Conservation (phyloP, 2,329 filamentous ascomycete species). For the Graphilbum fragrans region DNA sequence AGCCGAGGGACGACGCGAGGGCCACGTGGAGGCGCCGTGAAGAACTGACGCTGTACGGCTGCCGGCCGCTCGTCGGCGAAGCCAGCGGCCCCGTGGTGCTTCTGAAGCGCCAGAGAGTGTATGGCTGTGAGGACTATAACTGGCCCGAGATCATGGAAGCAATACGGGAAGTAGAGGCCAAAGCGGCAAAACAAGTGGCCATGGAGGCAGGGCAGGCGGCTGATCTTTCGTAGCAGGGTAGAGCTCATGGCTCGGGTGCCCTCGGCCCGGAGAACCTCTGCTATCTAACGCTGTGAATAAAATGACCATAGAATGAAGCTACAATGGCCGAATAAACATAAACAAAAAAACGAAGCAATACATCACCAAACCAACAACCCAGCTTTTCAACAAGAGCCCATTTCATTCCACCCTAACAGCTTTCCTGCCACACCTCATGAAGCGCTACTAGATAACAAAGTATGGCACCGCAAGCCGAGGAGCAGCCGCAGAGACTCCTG, state of each 20-base stretch:
- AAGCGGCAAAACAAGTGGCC: too few species aligned
- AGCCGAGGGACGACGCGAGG: neutral
- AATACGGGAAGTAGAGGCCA: neutral
- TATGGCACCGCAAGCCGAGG: too few species aligned
- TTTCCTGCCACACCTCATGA: too few species aligned
- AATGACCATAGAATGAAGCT: too few species aligned
- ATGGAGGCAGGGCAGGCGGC: too few species aligned
- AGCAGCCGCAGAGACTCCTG: neutral
- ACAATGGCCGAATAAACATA: neutral
- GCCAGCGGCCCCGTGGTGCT: slow-evolving; percentile 1
- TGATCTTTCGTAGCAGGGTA: too few species aligned
- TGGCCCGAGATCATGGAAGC: neutral
- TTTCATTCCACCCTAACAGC: too few species aligned
- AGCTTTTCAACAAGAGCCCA: too few species aligned
- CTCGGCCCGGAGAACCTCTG: too few species aligned
- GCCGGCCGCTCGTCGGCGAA: neutral
- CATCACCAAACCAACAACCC: neutral
- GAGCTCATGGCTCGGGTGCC: too few species aligned
- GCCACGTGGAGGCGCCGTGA: slow-evolving; percentile 9
- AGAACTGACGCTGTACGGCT: slow-evolving; percentile 7
- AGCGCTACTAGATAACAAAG: too few species aligned
- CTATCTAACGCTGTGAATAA: too few species aligned
- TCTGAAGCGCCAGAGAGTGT: slow-evolving; percentile 11
- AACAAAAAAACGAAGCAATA: neutral
- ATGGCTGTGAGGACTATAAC: slow-evolving; percentile 10